Conservation (phyloP, 495 filamentous ascomycete species). For the Aspergillus nidulans region DNA sequence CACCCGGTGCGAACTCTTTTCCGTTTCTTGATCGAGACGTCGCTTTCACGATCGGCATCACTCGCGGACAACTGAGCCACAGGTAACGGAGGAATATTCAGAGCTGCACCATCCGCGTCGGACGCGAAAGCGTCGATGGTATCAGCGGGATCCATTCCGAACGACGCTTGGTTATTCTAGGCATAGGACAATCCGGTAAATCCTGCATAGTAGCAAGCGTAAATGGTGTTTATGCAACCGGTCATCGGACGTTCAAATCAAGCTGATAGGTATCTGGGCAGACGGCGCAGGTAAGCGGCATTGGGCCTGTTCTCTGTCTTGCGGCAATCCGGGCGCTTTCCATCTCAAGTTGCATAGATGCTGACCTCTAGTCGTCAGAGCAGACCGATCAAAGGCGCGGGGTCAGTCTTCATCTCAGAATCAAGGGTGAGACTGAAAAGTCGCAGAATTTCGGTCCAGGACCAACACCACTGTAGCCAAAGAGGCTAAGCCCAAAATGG, state of each 20-base stretch:
- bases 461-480: neutral
- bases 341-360: neutral
- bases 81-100: slow-evolving; percentile 12
- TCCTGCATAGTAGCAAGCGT: neutral
- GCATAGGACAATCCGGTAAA: neutral
- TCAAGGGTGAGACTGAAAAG: neutral
- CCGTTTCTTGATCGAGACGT: slow-evolving; percentile 46
- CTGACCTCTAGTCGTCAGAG: neutral
- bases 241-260: neutral
- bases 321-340: neutral
- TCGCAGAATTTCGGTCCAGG: neutral
- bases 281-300: neutral
- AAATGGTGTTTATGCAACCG: neutral
- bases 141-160: slow-evolving; percentile 2
- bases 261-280: neutral
- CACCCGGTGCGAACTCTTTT: slow-evolving; percentile 72
- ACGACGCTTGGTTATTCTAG: neutral
- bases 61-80: slow-evolving; percentile 10
- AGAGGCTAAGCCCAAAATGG: neutral
- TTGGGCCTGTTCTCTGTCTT: neutral
- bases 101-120: slow-evolving; percentile 16
- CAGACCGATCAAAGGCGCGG: neutral
- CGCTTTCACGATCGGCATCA: slow-evolving; percentile 23
- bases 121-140: neutral
- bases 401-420: neutral